Evolutionary conservation across 2,329 filamentous ascomycete species (phyloP).

Genomic region (Nigrospora osmanthi): DNA sequence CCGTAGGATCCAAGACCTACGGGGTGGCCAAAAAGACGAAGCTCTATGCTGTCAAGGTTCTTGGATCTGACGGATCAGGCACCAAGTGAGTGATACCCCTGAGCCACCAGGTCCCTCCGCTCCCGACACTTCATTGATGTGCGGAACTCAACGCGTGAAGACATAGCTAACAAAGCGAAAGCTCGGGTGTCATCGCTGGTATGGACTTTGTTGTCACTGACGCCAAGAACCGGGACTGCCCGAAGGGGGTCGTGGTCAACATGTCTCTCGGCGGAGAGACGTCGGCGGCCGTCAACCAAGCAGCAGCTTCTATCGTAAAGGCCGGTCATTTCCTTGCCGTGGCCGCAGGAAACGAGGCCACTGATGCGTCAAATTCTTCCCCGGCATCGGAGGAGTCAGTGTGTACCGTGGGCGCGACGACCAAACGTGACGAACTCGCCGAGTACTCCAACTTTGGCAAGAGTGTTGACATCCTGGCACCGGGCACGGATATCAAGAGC

Average conservation of each 20-base stretch:
- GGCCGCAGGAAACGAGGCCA: slow-evolving; percentile 44
- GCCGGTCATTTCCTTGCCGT: slow-evolving; percentile 45
- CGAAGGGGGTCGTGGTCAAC: slow-evolving; percentile 40
- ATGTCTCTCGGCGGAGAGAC: slow-evolving; percentile 48
- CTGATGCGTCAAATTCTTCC: slow-evolving; percentile 34
- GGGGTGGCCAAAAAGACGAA: slow-evolving; percentile 35
- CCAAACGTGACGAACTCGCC: slow-evolving; percentile 14
- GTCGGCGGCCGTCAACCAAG: slow-evolving; percentile 40
- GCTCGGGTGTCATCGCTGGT: slow-evolving; percentile 33
- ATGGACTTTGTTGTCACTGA: slow-evolving; percentile 33
- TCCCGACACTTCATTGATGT: not conserved
- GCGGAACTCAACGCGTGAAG: slow-evolving; percentile 23
- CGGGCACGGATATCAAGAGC: slow-evolving; percentile 37
- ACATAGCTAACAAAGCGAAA: slow-evolving; percentile 37
- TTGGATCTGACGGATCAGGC: slow-evolving; percentile 27
- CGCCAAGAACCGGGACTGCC: slow-evolving; percentile 24
- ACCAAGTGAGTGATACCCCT: slow-evolving; percentile 23
- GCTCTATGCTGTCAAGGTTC: slow-evolving; percentile 38
- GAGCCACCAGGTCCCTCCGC: not conserved
- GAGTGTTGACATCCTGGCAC: slow-evolving; percentile 42
- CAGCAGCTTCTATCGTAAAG: slow-evolving; percentile 35
- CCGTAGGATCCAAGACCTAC: slow-evolving; percentile 32
- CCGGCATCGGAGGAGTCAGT: slow-evolving; percentile 39
- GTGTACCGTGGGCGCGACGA: slow-evolving; percentile 44
- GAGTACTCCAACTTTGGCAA: slow-evolving; percentile 34